Evolutionary conservation across 2,329 filamentous ascomycete species (phyloP).

Genomic region (Periconia sp.): DNA sequence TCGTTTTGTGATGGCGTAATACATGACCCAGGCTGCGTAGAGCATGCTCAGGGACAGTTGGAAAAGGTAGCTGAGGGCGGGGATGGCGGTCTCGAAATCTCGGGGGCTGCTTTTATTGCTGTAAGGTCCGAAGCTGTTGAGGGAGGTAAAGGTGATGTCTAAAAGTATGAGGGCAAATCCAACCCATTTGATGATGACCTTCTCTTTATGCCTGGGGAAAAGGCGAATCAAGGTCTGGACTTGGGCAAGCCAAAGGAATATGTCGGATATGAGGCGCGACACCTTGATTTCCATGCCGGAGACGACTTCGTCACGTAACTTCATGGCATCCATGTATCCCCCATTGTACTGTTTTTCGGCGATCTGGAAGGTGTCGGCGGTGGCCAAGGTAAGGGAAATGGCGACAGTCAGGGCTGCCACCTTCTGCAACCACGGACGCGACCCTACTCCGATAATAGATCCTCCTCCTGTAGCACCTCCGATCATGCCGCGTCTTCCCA

Average conservation of each 20-base stretch:
- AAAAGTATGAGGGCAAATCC: slow-evolving; percentile 91
- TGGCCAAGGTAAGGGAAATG: slow-evolving; percentile 90
- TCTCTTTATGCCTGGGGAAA: slow-evolving; percentile 95
- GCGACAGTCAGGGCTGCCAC: slow-evolving; percentile 65
- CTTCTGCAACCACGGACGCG: slow-evolving; percentile 87
- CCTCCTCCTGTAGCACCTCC: slow-evolving; percentile 66
- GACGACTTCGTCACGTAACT: slow-evolving; percentile 76
- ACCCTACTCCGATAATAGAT: slow-evolving; percentile 80
- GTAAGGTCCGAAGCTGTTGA: slow-evolving; percentile 76
- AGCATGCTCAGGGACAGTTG: slow-evolving; percentile 82
- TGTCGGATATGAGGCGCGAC: slow-evolving; percentile 90
- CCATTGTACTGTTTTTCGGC: slow-evolving; percentile 78
- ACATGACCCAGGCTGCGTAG: slow-evolving; percentile 92
- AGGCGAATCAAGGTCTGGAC: slow-evolving; percentile 94
- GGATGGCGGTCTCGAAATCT: slow-evolving; percentile 85
- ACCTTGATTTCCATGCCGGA: slow-evolving; percentile 84
- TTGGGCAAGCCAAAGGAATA: slow-evolving; percentile 95
- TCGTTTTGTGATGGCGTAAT: slow-evolving; percentile 89
- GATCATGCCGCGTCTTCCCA: slow-evolving; percentile 81
- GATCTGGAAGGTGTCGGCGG: slow-evolving; percentile 84
- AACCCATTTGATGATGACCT: slow-evolving; percentile 98
- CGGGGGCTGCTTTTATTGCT: slow-evolving; percentile 64
- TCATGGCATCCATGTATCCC: slow-evolving; percentile 77
- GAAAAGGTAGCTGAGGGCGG: slow-evolving; percentile 88
- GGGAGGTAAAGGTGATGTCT: slow-evolving; percentile 85